Evolutionary conservation across 2,329 filamentous ascomycete species (phyloP).

Genomic region (Penicillium paneum): DNA sequence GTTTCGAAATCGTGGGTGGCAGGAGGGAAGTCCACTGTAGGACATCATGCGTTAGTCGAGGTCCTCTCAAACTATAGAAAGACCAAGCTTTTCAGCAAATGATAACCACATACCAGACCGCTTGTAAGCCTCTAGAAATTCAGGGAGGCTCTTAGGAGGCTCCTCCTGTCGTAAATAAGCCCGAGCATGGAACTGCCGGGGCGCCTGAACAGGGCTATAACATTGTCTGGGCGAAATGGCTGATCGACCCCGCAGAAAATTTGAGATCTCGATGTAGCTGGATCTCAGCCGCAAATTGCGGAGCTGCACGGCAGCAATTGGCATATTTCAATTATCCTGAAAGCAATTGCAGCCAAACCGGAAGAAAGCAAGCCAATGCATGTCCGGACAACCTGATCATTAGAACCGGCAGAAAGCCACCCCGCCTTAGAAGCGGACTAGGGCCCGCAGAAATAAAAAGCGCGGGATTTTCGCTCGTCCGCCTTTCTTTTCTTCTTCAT

Average conservation of each 20-base stretch:
- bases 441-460: conserved; percentile 25
- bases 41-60: conserved; percentile 13
- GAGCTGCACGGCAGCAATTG: conserved; percentile 6
- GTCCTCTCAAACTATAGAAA: too few species aligned
- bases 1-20: conserved; percentile 43
- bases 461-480: conserved; percentile 22
- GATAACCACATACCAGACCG: conserved; percentile 39
- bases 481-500: conserved; percentile 64
- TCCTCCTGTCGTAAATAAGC: conserved; percentile 23
- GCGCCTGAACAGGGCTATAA: not conserved
- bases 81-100: too few species aligned
- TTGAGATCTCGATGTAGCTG: conserved; percentile 31
- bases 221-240: conserved; percentile 6
- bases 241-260: conserved; percentile 31
- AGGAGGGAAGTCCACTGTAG: conserved; percentile 47
- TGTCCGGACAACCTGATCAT: not conserved
- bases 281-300: conserved; percentile 2
- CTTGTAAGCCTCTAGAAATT: conserved; percentile 45
- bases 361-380: not conserved
- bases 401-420: conserved; percentile 10
- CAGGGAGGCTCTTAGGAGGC: conserved; percentile 13
- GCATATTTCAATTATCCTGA: conserved; percentile 2
- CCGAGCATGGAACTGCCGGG: conserved; percentile 24
- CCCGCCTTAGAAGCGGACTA: conserved; percentile 26
- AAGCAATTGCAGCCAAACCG: not conserved